A percentile compares a stretch with the other conserved stretches of the same genome.
phyloP scores from a whole-genome alignment of 23 red algal species.

The Gracilaria domingensis region DNA sequence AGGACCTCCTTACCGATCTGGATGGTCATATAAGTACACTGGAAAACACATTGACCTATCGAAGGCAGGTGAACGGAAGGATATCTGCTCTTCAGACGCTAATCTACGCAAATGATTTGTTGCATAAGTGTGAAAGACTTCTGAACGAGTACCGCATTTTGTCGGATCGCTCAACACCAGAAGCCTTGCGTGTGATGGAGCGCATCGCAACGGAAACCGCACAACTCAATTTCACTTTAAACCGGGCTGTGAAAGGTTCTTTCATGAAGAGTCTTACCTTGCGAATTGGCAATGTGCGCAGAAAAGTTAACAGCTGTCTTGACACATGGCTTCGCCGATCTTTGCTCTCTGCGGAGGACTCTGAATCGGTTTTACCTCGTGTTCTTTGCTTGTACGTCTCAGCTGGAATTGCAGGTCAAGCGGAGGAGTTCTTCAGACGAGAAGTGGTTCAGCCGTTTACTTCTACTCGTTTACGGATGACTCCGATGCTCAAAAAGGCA shows the following conservation, averaged over 20 bases:
- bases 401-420: conserved; percentile 55
- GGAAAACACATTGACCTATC: conserved; percentile 37
- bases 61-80: conserved; percentile 37
- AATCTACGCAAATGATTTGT: conserved; percentile 59
- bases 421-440: conserved; percentile 73
- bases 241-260: conserved; percentile 36
- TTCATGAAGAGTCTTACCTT: conserved; percentile 39
- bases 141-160: conserved; percentile 36
- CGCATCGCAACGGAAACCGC: conserved; percentile 68
- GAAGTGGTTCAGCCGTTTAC: conserved; percentile 75
- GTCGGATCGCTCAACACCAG: conserved; percentile 21
- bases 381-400: conserved; percentile 68
- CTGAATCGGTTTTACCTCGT: conserved; percentile 34
- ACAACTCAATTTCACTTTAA: conserved; percentile 59
- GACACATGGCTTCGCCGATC: conserved; percentile 69
- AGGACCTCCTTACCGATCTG: conserved; percentile 35
- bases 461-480: conserved; percentile 48
- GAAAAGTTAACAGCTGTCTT: conserved; percentile 54
- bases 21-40: conserved; percentile 53
- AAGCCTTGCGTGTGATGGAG: conserved; percentile 66
- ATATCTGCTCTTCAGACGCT: conserved; percentile 57
- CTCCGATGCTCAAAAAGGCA: conserved; percentile 46
- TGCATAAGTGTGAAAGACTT: conserved; percentile 81
- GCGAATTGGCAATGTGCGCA: conserved; percentile 42
- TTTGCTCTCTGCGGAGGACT: conserved; percentile 25